Evolutionary conservation across 169 alveolate species (phyloP), one percentile per base, ranked within the genome.

Genomic region (Ichthyophthirius multifiliis): DNA sequence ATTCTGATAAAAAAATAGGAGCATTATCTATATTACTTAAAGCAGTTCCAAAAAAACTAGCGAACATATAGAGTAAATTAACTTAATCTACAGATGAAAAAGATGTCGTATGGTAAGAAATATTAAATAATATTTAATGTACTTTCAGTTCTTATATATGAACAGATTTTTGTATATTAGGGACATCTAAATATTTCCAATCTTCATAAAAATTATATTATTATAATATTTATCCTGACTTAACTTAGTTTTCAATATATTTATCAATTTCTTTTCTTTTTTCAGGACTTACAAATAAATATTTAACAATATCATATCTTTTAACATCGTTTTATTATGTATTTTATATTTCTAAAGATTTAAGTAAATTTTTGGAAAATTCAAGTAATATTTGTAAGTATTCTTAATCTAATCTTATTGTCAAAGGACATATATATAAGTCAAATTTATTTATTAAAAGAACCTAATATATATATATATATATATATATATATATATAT

Each of bases 21-120:
- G 94, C 96, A 43, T 84, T 87, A 43, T 94, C 97, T 12, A 92
- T 89, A 64, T 89, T 89, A 47, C 83, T 84, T n/a, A 94, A 16
- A 35, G 93, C 93, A 12, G 89, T 75, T 16, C 94, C 95, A 23
- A 94, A 39, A 18, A 30, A 47, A 13, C 34, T 41, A 35, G 63
- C 77, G 1, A 67, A 20, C 31, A 39, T 55, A 55, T 55, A 27
- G 6, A 55, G 16, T 27, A 55, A 23, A 18, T 18, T 3, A 27
- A 18, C 23, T 18, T 34, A 55, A 55, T 55, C 71, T 15, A 37
- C 64, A 1, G 18, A 32, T 13, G 77, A 67, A n/a, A 34, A 35
- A 39, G 41, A 37, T 4, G 77, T 35, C 27, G 77, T 35, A 20
- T 67, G 62, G 30, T 34, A 67, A 4, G 77, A 67, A 15, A 67